Conservation (phyloP, 495 filamentous ascomycete genomes). For the Tuber aestivum region DNA sequence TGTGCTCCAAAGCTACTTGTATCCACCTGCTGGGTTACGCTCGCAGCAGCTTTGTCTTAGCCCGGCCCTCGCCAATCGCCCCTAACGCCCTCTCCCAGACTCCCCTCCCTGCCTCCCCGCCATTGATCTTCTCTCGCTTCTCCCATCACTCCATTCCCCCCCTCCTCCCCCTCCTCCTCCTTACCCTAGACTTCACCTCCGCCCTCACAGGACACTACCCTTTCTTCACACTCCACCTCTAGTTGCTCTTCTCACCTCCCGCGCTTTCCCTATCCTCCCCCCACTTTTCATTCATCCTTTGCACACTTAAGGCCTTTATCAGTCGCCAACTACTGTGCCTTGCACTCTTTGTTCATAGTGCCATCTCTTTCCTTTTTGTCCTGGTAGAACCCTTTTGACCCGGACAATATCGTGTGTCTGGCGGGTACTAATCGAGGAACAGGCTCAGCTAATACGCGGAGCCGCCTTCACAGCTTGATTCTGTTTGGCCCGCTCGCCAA, state of each 20-base stretch:
- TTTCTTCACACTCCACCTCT: conserved; percentile 27
- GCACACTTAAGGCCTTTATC: not conserved
- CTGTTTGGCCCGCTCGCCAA: conserved; percentile 21
- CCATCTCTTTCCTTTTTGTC: not conserved
- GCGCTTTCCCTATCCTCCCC: conserved; percentile 15
- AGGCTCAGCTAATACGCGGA: conserved; percentile 24
- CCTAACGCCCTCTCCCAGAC: conserved; percentile 33
- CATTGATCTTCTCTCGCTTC: conserved; percentile 12
- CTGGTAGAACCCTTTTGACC: not conserved
- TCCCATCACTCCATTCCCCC: conserved; percentile 13
- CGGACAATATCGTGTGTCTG: not conserved
- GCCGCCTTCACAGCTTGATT: conserved; percentile 30
- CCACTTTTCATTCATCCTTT: conserved; percentile 5
- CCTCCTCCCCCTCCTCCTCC: conserved; percentile 10
- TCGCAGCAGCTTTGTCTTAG: conserved; percentile 33
- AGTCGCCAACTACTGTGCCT: conserved; percentile 1
- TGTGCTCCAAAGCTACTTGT: not conserved
- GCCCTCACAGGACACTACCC: conserved; percentile 9
- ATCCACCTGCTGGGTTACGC: conserved; percentile 25
- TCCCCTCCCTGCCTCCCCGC: conserved; percentile 33
- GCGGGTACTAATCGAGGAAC: conserved; percentile 2
- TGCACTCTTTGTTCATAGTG: conserved; percentile 4
- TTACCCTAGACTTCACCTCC: conserved; percentile 20
- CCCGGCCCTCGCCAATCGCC: conserved; percentile 38
- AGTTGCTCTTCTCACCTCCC: conserved; percentile 13